A percentile compares a stretch with the other conserved stretches of the same genome.
Evolutionary conservation across 31 red algal species (phyloP).

Genomic region (Asparagopsis taxiformis): DNA sequence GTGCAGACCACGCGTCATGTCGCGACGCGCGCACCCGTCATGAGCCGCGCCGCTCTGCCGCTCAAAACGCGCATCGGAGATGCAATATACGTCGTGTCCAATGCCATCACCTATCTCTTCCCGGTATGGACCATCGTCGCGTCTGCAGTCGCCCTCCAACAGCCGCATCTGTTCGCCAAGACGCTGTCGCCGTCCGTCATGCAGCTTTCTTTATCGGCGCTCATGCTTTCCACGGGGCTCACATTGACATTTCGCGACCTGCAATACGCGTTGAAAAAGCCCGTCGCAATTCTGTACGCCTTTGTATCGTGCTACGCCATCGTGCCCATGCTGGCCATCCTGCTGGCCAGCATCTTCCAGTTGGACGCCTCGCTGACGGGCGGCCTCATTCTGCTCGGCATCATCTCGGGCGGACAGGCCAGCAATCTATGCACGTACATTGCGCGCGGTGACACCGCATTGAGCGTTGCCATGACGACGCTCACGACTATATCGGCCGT

Average conservation of each 20-base stretch:
- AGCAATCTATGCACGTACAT: constrained; percentile 90
- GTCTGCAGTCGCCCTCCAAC: constrained; percentile 12
- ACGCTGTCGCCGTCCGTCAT: constrained; percentile 5
- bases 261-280: constrained; percentile 19
- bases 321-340: constrained; percentile 47
- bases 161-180: constrained; percentile 2
- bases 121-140: constrained; percentile 29
- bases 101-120: too few species aligned
- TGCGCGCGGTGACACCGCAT: constrained; percentile 78
- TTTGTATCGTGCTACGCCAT: constrained; percentile 67
- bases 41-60: too few species aligned
- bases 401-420: constrained; percentile 89
- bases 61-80: too few species aligned
- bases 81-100: too few species aligned
- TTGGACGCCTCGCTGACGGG: constrained; percentile 26
- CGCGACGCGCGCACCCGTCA: too few species aligned
- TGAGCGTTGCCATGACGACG: constrained; percentile 93
- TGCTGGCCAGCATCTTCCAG: constrained; percentile 12
- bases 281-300: constrained; percentile 20
- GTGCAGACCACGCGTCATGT: too few species aligned
- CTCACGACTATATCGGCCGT: constrained; percentile 63
- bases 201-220: constrained; percentile 29
- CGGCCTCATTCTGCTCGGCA: constrained; percentile 80
- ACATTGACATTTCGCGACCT: constrained; percentile 57
- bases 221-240: constrained; percentile 75